Base-by-base conservation (phyloP, 2,329 filamentous ascomycete genomes). In the Alternaria brassicae region DNA sequence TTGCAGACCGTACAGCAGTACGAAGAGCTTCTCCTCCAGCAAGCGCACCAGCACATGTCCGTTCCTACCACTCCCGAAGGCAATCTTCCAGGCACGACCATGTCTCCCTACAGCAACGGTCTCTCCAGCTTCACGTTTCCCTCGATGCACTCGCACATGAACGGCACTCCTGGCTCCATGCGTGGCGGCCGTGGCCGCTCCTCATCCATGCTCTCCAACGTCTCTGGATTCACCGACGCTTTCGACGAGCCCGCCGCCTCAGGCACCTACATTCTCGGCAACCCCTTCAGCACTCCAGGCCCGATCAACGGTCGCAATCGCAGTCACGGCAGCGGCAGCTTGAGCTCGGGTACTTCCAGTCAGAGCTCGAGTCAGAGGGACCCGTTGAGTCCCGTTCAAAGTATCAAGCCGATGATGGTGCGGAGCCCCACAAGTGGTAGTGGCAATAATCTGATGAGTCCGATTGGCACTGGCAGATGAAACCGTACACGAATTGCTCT, bases 61-160 rank as follows among this genome's bases (percentile, higher is more conserved):
- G 77, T 80, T 39, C 81, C 81, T 30, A 78, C 78, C 0, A 88
- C 86, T n/a, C 86, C 86, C n/a, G 86, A 88, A 75, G 85, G 84
- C 27, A 81, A 82, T 30, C 75, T 88, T 13, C 84, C 85, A 23
- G 84, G 84, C 56, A 85, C 84, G 9, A 80, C 58, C 69, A 77
- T 65, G 78, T 74, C 72, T 60, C 73, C 72, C 45, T 65, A 74
- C 49, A 66, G 66, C 61, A 71, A 69, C 19, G 70, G 75, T 21
- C 77, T 76, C 68, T 70, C 73, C 21, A 74, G 71, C 63, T 78
- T 76, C 66, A 74, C 76, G 37, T 79, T 78, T 58, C 75, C 77
- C 1, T 68, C 71, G 19, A 56, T 75, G 52, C 66, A 73, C 19
- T 61, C 62, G 6, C 71, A 73, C 9, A 56, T 73, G 47, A 70